A percentile compares a stretch with the other conserved stretches of the same genome.
Conservation (phyloP, 257 asterid genomes). For the Ligustrum vulgare region DNA sequence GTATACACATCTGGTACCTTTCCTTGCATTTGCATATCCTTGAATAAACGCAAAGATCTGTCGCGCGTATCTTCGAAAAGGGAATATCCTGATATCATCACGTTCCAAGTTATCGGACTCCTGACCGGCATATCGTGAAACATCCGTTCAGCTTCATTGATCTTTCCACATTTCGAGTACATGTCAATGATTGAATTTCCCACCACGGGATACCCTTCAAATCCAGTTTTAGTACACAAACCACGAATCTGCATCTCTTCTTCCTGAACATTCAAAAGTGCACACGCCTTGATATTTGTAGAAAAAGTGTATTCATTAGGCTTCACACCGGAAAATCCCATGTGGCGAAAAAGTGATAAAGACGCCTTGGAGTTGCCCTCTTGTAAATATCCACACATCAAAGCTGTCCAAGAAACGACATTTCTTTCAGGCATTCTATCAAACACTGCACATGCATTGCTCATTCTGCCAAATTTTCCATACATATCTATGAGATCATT, state of each 20-base stretch:
- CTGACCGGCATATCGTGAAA: conserved; percentile 40
- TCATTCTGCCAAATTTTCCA: conserved; percentile 49
- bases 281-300: conserved; percentile 62
- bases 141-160: conserved; percentile 44
- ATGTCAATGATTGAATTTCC: conserved; percentile 57
- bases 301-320: conserved; percentile 64
- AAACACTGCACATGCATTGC: conserved; percentile 39
- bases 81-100: conserved; percentile 53
- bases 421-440: conserved; percentile 54
- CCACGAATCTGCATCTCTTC: conserved; percentile 56
- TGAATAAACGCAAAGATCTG: conserved; percentile 43
- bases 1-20: conserved; percentile 59
- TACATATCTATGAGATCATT: conserved; percentile 49
- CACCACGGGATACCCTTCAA: conserved; percentile 45
- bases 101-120: conserved; percentile 55
- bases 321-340: conserved; percentile 37
- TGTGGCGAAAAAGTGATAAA: conserved; percentile 38
- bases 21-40: conserved; percentile 45
- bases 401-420: conserved; percentile 64
- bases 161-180: conserved; percentile 54
- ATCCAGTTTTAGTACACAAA: conserved; percentile 47
- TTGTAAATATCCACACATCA: conserved; percentile 50
- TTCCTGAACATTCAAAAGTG: conserved; percentile 29
- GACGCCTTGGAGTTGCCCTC: conserved; percentile 33
- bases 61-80: conserved; percentile 30